Evolutionary conservation across 371 early-diverging fungal genomes (phyloP).

Genomic region (Amoeboradix gromovi): DNA sequence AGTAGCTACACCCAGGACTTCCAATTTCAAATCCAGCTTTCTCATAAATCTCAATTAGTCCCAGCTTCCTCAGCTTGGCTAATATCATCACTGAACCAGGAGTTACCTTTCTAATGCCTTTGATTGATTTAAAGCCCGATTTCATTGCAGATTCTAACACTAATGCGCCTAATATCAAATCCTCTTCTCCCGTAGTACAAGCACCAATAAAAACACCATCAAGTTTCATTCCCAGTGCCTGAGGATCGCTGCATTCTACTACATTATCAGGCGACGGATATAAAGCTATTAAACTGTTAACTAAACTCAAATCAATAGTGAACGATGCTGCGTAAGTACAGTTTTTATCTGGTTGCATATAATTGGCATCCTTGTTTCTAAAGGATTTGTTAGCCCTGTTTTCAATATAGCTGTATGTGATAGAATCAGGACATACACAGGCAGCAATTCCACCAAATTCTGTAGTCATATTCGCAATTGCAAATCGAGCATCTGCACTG

Average conservation of each 20-base stretch:
- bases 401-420: slow-evolving; percentile 32
- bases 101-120: slow-evolving; percentile 37
- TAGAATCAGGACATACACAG: slow-evolving; percentile 37
- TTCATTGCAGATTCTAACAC: slow-evolving; percentile 32
- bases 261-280: slow-evolving; percentile 47
- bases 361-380: slow-evolving; percentile 25
- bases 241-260: slow-evolving; percentile 16
- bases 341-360: slow-evolving; percentile 35
- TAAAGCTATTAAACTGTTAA: slow-evolving; percentile 34
- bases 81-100: slow-evolving; percentile 45
- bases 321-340: slow-evolving; percentile 40
- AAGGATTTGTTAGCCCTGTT: slow-evolving; percentile 32
- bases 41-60: slow-evolving; percentile 33
- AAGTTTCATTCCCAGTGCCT: slow-evolving; percentile 25
- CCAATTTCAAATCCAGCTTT: slow-evolving; percentile 38
- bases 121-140: slow-evolving; percentile 22
- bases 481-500: slow-evolving; percentile 43
- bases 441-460: slow-evolving; percentile 54
- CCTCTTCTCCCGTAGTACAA: slow-evolving; percentile 52
- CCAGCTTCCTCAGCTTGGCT: slow-evolving; percentile 39
- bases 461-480: slow-evolving; percentile 46
- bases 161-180: slow-evolving; percentile 36
- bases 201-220: slow-evolving; percentile 49
- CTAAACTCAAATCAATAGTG: slow-evolving; percentile 29
- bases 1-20: slow-evolving; percentile 56